A percentile compares a stretch with the other conserved stretches of the same genome.
Conservation (phyloP, 495 filamentous ascomycete genomes). For the Opeltia flavorubescens region DNA sequence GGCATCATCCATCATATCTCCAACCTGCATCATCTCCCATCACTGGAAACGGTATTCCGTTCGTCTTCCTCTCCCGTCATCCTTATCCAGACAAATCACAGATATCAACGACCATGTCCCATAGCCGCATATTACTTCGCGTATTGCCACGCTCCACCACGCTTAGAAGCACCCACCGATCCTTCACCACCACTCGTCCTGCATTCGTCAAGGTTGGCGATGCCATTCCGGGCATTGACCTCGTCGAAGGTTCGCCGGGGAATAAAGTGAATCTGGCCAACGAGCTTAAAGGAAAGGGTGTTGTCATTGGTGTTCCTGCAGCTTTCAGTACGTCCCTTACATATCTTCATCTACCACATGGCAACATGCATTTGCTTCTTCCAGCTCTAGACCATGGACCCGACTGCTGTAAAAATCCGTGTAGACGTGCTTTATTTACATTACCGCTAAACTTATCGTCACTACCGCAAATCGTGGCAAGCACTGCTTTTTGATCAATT, state of each 20-base stretch:
- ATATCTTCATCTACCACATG: not conserved
- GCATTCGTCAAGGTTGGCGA: slow-evolving; percentile 47
- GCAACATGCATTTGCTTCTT: too few species aligned
- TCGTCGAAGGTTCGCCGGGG: slow-evolving; percentile 48
- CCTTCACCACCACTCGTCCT: slow-evolving; percentile 11
- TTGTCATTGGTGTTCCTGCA: slow-evolving; percentile 83
- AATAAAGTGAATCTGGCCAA: slow-evolving; percentile 78
- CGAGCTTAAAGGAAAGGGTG: slow-evolving; percentile 55
- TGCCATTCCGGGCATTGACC: slow-evolving; percentile 46
- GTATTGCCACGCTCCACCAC: not conserved
- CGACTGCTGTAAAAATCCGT: too few species aligned
- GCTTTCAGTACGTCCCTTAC: slow-evolving; percentile 53
- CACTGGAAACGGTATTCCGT: not conserved
- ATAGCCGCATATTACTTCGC: slow-evolving; percentile 2
- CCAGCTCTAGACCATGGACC: too few species aligned
- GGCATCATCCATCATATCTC: not conserved
- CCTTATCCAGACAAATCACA: not conserved
- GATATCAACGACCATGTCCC: slow-evolving; percentile 3
- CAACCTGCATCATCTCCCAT: not conserved
- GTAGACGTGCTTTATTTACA: too few species aligned
- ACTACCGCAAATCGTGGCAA: too few species aligned
- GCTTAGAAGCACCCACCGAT: not conserved
- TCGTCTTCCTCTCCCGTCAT: not conserved
- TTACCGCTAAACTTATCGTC: too few species aligned
- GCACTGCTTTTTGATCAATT: too few species aligned